Evolutionary conservation across 331 rosid species (phyloP).

Genomic region (Phaseolus coccineus): DNA sequence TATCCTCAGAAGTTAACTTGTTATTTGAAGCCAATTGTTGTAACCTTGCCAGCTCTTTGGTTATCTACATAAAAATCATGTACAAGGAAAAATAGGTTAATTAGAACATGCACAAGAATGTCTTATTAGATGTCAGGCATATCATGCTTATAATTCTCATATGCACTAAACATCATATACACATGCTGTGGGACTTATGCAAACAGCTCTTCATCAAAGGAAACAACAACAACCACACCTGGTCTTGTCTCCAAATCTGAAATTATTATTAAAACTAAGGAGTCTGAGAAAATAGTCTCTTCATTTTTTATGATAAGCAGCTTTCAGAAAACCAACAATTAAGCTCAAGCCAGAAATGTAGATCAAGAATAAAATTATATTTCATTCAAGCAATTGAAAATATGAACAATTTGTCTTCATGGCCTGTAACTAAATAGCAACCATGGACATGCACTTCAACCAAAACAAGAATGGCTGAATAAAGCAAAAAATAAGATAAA

Average conservation of each 20-base stretch:
- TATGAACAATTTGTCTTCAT: slow-evolving; percentile 10
- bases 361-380: not conserved
- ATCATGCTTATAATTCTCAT: slow-evolving; percentile 17
- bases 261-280: slow-evolving; percentile 7
- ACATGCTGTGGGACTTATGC: not conserved
- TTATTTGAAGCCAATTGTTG: slow-evolving; percentile 76
- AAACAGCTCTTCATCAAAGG: slow-evolving; percentile 1
- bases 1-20: slow-evolving; percentile 81
- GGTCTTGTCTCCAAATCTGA: not conserved
- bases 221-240: not conserved
- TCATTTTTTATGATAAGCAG: slow-evolving; percentile 12
- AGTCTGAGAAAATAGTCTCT: not conserved
- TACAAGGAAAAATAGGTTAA: slow-evolving; percentile 24
- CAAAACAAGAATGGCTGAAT: slow-evolving; percentile 10
- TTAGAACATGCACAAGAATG: slow-evolving; percentile 31
- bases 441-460: slow-evolving; percentile 14
- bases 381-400: slow-evolving; percentile 21
- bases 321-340: slow-evolving; percentile 18
- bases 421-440: slow-evolving; percentile 1
- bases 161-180: not conserved
- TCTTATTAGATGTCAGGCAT: not conserved
- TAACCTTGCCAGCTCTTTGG: slow-evolving; percentile 85
- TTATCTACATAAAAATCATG: slow-evolving; percentile 59
- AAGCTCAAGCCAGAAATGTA: slow-evolving; percentile 16
- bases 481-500: slow-evolving; percentile 17